Evolutionary conservation across 306 rosid genomes (phyloP).

Genomic region (Delonix regia): DNA sequence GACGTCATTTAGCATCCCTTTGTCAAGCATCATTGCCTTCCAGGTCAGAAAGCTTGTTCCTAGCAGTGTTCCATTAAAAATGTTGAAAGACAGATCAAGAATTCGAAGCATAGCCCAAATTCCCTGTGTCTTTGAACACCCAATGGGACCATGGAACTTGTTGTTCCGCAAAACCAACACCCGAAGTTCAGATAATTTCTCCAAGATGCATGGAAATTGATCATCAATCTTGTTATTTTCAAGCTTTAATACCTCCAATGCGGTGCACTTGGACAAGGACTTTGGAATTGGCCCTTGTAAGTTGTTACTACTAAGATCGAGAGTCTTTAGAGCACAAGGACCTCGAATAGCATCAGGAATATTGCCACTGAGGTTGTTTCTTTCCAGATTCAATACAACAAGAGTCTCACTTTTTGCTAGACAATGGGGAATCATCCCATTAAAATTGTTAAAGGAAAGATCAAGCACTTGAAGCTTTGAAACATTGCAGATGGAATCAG

Average conservation of each 20-base stretch:
- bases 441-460: conserved; percentile 20
- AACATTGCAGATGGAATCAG: conserved; percentile 24
- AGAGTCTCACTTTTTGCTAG: not conserved
- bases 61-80: conserved; percentile 26
- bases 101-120: conserved; percentile 25
- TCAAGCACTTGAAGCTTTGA: conserved; percentile 21
- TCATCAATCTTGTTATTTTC: conserved; percentile 15
- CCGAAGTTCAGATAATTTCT: not conserved
- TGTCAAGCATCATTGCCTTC: conserved; percentile 27
- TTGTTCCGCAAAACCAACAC: conserved; percentile 32
- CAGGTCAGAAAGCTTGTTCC: not conserved
- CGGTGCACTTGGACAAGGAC: conserved; percentile 1
- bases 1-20: not conserved
- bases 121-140: not conserved
- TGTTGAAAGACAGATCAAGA: conserved; percentile 33
- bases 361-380: not conserved
- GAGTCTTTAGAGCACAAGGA: not conserved
- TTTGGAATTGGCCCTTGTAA: conserved; percentile 24
- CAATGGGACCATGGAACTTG: not conserved
- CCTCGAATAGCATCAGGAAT: not conserved
- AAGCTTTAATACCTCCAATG: conserved; percentile 15
- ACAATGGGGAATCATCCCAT: conserved; percentile 9
- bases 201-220: conserved; percentile 22
- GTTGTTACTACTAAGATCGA: conserved; percentile 13
- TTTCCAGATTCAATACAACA: not conserved